Base-by-base conservation (phyloP, 2,329 filamentous ascomycete genomes). In the Cadophora sp. region DNA sequence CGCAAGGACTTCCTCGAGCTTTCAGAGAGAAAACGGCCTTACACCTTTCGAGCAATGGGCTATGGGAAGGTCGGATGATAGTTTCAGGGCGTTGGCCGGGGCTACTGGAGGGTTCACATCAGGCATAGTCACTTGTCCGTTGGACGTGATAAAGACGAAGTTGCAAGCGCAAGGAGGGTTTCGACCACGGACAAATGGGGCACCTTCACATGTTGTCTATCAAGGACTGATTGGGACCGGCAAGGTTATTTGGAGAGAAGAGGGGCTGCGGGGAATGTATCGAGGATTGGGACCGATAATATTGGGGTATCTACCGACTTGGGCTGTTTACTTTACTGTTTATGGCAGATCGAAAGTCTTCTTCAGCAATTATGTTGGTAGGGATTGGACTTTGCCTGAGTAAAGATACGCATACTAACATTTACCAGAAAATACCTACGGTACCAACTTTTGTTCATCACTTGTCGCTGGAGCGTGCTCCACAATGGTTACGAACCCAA, bases 111-210 rank as follows among this genome's bases (percentile, higher is more conserved):
- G 96, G 61, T 93, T 98, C 76, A 94, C 93, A 26, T 97, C 94
- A 8, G 96, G 96, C 62, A 88, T 99, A 66, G 92, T 97, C 72
- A 98, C 95, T 64, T 99, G 96, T 79, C 96, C 96, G 51, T 89
- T 99, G 74, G 96, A 99, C 84, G 96, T 99, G 71, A 98, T 99
- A 81, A 99, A 99, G 84, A 99, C 96, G 55, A 98, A 97, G 81
- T 82, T 99, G 69, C 96, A 99, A 80, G 95, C 94, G 19, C 96
- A 98, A 79, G 95, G 95, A 71, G 92, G 93, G 24, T 97, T 97
- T 80, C 73, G 86, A 82, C 80, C 79, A 55, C 69, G 69, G 63
- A 67, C 67, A 40, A 67, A 58, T 24, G 31, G 46, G 16, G 65
- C 46, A 50, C 43, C 67, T 82, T 31, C 68, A 80, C 82, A 84